A percentile compares a stretch with the other conserved stretches of the same genome.
Evolutionary conservation across 257 asterid species (phyloP).

Genomic region (Nicotiana benthamiana): DNA sequence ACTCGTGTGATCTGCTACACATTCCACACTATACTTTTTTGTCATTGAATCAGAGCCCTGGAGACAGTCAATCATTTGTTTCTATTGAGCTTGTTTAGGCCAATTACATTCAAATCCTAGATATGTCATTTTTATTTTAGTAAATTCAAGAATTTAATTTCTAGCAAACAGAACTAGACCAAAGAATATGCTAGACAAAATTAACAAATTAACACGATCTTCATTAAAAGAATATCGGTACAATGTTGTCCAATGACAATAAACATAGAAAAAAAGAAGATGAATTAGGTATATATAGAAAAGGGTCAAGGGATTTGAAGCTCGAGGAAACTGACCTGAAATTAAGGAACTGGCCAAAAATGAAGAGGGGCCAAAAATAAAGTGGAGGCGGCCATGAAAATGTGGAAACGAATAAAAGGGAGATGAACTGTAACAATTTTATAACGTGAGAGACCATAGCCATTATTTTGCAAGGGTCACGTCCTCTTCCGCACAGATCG

Average conservation of each 20-base stretch:
- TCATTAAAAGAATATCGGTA: not conserved
- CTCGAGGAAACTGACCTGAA: conserved; percentile 46
- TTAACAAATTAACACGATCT: not conserved
- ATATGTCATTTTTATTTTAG: not conserved
- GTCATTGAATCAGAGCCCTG: not conserved
- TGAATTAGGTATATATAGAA: not conserved
- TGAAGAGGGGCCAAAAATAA: conserved; percentile 78
- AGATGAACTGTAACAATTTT: conserved; percentile 56
- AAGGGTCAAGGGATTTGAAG: not conserved
- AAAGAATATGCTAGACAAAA: not conserved
- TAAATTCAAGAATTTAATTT: not conserved
- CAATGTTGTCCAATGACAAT: not conserved
- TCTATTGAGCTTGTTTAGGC: not conserved
- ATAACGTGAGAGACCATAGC: conserved; percentile 63
- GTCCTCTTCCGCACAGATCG: conserved; percentile 64
- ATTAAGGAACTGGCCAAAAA: conserved; percentile 82
- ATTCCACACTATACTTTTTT: not conserved
- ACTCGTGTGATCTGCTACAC: not conserved
- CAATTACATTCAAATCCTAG: not conserved
- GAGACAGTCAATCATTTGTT: not conserved
- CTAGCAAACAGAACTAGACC: not conserved
- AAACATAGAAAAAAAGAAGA: not conserved
- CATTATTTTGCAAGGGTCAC: conserved; percentile 73
- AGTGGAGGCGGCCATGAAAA: conserved; percentile 91
- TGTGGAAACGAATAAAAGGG: conserved; percentile 59